phyloP scores from a whole-genome alignment of 805 yeast species.

The Suhomyces faveliae region DNA sequence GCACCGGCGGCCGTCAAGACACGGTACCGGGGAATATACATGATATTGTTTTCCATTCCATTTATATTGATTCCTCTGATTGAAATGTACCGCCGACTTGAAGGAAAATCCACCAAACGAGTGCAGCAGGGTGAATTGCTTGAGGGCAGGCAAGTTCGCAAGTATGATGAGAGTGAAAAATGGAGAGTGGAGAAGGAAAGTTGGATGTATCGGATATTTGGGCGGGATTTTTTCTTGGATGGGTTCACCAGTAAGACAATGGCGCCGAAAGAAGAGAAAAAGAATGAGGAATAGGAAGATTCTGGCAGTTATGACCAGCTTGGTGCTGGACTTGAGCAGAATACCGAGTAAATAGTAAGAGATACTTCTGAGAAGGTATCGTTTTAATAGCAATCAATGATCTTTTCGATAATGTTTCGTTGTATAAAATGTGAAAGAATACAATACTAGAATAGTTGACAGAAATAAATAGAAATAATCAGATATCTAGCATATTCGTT shows the following conservation, averaged over 20 bases:
- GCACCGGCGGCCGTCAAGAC: conserved; percentile 39
- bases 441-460: too few species aligned
- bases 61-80: conserved; percentile 31
- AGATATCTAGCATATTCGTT: too few species aligned
- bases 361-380: too few species aligned
- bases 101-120: conserved; percentile 41
- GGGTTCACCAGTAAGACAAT: conserved; percentile 45
- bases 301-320: too few species aligned
- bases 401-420: too few species aligned
- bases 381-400: too few species aligned
- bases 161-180: conserved; percentile 39
- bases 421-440: too few species aligned
- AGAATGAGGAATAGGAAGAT: neutral
- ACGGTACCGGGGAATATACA: conserved; percentile 37
- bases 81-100: conserved; percentile 36
- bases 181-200: conserved; percentile 39
- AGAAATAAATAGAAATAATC: too few species aligned
- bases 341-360: too few species aligned
- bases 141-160: conserved; percentile 31
- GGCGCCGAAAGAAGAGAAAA: conserved; percentile 8
- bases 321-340: too few species aligned
- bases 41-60: conserved; percentile 40
- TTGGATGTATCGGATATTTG: conserved; percentile 38
- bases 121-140: conserved; percentile 41
- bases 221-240: conserved; percentile 41